phyloP scores from a whole-genome alignment of 2,329 filamentous ascomycete genomes.

The Sporothrix sp. region DNA sequence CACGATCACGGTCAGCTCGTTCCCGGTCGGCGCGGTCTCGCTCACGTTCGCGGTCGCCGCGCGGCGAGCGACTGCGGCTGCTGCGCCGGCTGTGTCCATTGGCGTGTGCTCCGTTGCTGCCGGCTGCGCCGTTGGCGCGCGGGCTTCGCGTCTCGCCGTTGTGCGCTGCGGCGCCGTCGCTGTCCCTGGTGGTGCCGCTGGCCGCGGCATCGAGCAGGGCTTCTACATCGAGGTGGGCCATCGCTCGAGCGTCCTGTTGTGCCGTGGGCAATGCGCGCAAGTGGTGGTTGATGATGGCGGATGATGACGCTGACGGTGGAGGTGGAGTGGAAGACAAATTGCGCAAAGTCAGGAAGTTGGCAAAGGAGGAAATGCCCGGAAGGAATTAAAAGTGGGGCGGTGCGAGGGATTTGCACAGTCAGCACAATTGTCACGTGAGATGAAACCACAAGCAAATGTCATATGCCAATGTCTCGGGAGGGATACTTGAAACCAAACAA shows the following conservation, averaged over 20 bases:
- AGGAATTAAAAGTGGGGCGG: too few species aligned
- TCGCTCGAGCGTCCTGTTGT: slow-evolving; percentile 27
- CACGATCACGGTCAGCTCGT: slow-evolving; percentile 19
- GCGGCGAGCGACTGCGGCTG: slow-evolving; percentile 28
- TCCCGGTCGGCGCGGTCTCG: slow-evolving; percentile 26
- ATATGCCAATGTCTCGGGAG: too few species aligned
- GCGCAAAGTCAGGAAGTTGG: too few species aligned
- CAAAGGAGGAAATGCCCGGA: too few species aligned
- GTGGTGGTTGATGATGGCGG: too few species aligned
- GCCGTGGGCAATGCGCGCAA: background rate
- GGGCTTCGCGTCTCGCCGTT: slow-evolving; percentile 34
- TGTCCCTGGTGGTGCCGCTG: slow-evolving; percentile 33
- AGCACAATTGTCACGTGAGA: background rate
- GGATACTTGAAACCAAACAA: too few species aligned
- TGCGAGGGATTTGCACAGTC: background rate
- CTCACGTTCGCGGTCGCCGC: slow-evolving; percentile 33
- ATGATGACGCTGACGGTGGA: too few species aligned
- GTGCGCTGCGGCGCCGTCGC: slow-evolving; percentile 23
- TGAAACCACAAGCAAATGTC: background rate
- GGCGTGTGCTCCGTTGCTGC: slow-evolving; percentile 21
- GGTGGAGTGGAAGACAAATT: too few species aligned
- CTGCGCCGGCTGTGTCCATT: slow-evolving; percentile 13
- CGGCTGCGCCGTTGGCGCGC: slow-evolving; percentile 27
- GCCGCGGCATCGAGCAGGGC: slow-evolving; percentile 81
- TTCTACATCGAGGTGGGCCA: slow-evolving; percentile 74